A percentile compares a stretch with the other conserved stretches of the same genome.
These are phyloP conservation scores for Leonotis leonurus DNA, from an alignment of 257 asterid genomes.

Conservation along the genomic window DNA sequence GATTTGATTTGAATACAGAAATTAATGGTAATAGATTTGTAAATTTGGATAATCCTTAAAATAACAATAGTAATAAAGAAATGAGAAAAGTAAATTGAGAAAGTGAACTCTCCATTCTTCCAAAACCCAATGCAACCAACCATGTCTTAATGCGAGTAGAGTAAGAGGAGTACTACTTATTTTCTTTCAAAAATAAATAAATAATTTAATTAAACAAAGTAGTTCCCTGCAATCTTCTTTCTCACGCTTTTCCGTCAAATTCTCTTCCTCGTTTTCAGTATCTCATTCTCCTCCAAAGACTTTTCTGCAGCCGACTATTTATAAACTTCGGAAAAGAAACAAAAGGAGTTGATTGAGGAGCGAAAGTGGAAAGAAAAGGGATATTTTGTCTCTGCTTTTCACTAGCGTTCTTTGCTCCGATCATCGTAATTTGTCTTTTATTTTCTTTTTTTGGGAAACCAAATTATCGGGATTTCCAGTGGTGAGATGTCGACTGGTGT, in stretches of 20 bases:
- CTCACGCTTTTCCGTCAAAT: constrained; percentile 31
- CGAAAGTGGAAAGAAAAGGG: not conserved
- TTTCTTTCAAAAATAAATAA: not conserved
- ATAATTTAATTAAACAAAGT: too few relatives aligned
- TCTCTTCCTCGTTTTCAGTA: constrained; percentile 23
- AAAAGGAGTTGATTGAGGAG: not conserved
- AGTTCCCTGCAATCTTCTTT: constrained; percentile 30
- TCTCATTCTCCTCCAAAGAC: constrained; percentile 11
- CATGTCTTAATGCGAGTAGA: too few relatives aligned
- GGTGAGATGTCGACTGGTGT: constrained; percentile 44
- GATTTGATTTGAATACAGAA: too few relatives aligned
- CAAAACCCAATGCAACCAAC: too few relatives aligned
- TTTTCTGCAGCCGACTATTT: constrained; percentile 13
- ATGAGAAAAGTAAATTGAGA: too few relatives aligned
- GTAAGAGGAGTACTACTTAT: too few relatives aligned
- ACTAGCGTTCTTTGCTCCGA: not conserved
- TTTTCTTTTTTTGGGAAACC: not conserved
- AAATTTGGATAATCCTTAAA: too few relatives aligned
- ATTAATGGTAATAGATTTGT: too few relatives aligned
- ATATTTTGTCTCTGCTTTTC: not conserved
- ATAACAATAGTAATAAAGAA: too few relatives aligned
- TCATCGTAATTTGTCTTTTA: constrained; percentile 5
- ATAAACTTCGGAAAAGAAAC: constrained; percentile 7
- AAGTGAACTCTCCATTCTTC: too few relatives aligned
- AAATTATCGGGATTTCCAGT: constrained; percentile 10